These are phyloP conservation scores for Globisporangium polare DNA, from an alignment of 352 stramenopile species.

Conservation along the genomic window DNA sequence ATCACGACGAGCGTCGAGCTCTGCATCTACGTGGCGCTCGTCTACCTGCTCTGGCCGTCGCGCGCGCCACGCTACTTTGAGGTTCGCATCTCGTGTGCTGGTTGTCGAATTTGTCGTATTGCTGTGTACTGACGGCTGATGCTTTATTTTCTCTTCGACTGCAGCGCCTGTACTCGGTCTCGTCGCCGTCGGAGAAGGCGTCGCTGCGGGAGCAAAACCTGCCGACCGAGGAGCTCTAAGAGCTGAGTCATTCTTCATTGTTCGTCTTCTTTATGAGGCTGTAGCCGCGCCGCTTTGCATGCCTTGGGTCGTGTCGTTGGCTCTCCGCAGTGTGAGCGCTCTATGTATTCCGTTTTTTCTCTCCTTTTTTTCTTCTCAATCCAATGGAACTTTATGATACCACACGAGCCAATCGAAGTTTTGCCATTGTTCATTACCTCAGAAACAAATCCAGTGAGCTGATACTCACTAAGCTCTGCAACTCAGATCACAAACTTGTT, in stretches of 20 bases:
- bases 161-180: constrained; percentile 69
- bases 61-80: constrained; percentile 74
- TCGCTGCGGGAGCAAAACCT: constrained; percentile 56
- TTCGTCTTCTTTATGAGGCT: neutral
- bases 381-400: neutral
- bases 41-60: constrained; percentile 69
- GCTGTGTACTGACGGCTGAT: neutral
- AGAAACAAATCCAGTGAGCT: too few species aligned
- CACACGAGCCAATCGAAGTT: neutral
- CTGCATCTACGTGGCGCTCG: constrained; percentile 52
- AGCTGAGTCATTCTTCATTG: neutral
- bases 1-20: constrained; percentile 52
- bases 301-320: neutral
- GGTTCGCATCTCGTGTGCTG: constrained; percentile 24
- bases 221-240: constrained; percentile 55
- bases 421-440: neutral
- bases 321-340: neutral
- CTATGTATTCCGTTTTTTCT: neutral
- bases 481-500: constrained; percentile 40
- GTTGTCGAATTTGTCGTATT: neutral
- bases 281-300: neutral
- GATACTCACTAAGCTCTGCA: neutral
- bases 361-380: neutral
- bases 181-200: constrained; percentile 63
- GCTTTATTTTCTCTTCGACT: neutral